Percentiles rank a stretch among this genome's conserved stretches.
Evolutionary conservation across 78 protist species (phyloP).

Genomic region (Dictyostelium capitatum): DNA sequence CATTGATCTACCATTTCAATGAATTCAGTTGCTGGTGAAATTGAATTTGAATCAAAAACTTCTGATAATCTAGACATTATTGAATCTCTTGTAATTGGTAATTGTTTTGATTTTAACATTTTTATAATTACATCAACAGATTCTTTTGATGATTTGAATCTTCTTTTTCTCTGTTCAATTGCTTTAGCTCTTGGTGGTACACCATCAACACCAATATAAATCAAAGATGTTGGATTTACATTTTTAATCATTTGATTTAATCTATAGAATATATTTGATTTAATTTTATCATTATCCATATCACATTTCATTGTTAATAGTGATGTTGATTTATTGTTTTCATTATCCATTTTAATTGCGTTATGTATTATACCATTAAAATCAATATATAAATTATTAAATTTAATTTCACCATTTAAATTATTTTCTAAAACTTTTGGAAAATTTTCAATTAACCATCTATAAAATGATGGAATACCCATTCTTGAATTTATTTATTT

Average conservation of each 20-base stretch:
- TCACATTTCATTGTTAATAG: neutral
- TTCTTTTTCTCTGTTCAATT: conserved; percentile 96
- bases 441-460: conserved; percentile 62
- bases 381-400: conserved; percentile 97
- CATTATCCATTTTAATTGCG: conserved; percentile 86
- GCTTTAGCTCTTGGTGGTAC: conserved; percentile 99
- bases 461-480: conserved; percentile 70
- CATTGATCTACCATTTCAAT: conserved; percentile 87
- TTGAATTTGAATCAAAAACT: conserved; percentile 91
- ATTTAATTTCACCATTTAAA: conserved; percentile 28
- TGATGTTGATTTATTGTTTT: neutral
- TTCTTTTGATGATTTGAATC: conserved; percentile 88
- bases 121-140: conserved; percentile 61
- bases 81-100: neutral
- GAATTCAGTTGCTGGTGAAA: conserved; percentile 98
- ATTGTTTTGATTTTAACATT: neutral
- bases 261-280: conserved; percentile 78
- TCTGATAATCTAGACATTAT: neutral
- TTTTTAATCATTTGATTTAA: conserved; percentile 91
- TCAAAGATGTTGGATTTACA: conserved; percentile 89
- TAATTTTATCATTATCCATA: conserved; percentile 73
- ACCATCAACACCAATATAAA: conserved; percentile 97
- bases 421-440: conserved; percentile 44
- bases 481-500: conserved; percentile 7
- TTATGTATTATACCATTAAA: conserved; percentile 98